Base-by-base conservation (phyloP, 1,139 yeast genomes). In the Candida buenavistaensis region DNA sequence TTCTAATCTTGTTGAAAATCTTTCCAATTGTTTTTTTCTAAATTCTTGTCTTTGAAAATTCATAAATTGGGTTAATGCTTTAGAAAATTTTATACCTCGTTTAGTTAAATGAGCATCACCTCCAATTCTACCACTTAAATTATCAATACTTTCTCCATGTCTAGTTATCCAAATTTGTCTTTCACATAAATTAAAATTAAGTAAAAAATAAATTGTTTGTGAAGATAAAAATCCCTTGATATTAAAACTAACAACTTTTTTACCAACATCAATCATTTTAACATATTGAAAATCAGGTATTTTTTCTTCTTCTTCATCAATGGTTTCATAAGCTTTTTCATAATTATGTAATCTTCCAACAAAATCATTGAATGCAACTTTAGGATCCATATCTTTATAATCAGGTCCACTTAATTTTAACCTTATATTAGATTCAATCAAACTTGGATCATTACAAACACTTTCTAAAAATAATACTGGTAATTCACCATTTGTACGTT, bases 81-180 rank as follows among this genome's bases (percentile, higher is more conserved):
- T 70, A 1, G 95, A 69, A 54, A 87, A 92, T 51, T 74, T 80
- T 22, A 59, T 60, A 19, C 98, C 98, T 37, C 96, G 75, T 41
- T 75, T 72, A 0, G 97, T 92, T 35, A 92, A 65, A 20, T 69
- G 69, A 1, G 96, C 82, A 55, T 92, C 94, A 14, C 97, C 97
- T 12, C 98, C 97, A 46, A 92, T 86, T 40, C 78, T 72, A 7
- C 97, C 97, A 35, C 68, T 59, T 20, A 87, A 80, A 55, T 90
- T 92, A 55, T 88, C 96, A 29, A 75, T 75, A 44, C 90, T 80
- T 59, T 92, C 97, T 34, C 97, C 98, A 54, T 90, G 97, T 44
- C 97, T 75, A 1, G 97, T 82, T 44, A 92, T 84, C 95, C 97
- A 92, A 34, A 92, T 89, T 57, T 88, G 96, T 41, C 97, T 76